Percentiles rank a stretch among this genome's conserved stretches.
Evolutionary conservation across 1,139 yeast species (phyloP).

Genomic region (Pneumocystis jirovecii): DNA sequence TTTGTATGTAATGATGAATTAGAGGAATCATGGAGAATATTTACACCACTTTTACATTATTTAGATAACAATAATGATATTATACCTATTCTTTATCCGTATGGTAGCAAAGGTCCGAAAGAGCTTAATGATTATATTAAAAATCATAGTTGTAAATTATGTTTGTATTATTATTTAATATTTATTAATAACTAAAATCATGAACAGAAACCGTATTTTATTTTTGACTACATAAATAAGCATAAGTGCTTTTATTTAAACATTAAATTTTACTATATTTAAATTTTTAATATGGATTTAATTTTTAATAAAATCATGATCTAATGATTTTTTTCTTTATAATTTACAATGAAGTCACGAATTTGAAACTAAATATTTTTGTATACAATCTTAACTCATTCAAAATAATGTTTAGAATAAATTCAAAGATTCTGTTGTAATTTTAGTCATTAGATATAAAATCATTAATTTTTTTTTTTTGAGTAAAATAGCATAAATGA

Average conservation of each 20-base stretch:
- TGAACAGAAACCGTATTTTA: neutral
- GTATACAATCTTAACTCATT: neutral
- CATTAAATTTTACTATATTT: neutral
- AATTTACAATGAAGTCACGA: neutral
- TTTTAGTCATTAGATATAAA: neutral
- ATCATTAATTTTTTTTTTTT: neutral
- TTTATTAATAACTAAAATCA: neutral
- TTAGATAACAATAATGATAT: constrained; percentile 42
- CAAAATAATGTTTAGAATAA: neutral
- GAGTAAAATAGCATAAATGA: neutral
- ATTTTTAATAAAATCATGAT: neutral
- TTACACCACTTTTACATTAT: constrained; percentile 67
- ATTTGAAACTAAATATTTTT: neutral
- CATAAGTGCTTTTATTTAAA: neutral
- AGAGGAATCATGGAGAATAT: constrained; percentile 67
- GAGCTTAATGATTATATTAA: constrained; percentile 45
- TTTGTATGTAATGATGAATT: constrained; percentile 97
- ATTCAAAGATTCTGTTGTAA: neutral
- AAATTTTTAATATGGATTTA: neutral
- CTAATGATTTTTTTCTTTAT: neutral
- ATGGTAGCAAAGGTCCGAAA: constrained; percentile 85
- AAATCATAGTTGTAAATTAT: constrained; percentile 43
- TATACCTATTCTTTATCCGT: constrained; percentile 53
- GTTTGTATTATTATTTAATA: neutral
- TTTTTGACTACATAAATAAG: neutral